Conservation (phyloP, 139 green algal genomes). For the Coelastrella sp. region DNA sequence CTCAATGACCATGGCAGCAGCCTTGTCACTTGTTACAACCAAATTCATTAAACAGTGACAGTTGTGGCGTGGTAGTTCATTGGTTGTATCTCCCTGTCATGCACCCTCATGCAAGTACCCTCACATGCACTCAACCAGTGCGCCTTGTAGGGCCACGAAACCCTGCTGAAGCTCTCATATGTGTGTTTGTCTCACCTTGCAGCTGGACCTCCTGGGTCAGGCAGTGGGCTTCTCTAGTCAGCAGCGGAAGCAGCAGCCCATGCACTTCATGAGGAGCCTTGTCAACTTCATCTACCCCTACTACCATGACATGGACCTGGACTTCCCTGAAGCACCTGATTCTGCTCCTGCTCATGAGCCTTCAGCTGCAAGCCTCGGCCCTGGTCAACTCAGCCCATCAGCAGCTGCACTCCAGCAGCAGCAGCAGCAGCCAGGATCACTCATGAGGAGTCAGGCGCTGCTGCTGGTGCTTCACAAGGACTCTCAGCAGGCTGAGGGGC, state of each 20-base stretch:
- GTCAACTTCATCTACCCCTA: background rate
- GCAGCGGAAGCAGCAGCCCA: background rate
- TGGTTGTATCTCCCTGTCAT: too few relatives aligned
- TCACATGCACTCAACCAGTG: too few relatives aligned
- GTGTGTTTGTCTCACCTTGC: background rate
- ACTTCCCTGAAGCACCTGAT: background rate
- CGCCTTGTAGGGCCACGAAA: too few relatives aligned
- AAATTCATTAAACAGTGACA: too few relatives aligned
- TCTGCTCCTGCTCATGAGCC: background rate
- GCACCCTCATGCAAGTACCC: too few relatives aligned
- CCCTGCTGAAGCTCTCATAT: too few relatives aligned
- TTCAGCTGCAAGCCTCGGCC: background rate
- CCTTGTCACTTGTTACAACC: too few relatives aligned
- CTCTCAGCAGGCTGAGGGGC: background rate
- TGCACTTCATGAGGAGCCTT: background rate
- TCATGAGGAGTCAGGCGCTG: background rate
- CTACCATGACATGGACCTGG: background rate
- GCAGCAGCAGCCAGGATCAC: background rate
- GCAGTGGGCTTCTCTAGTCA: background rate
- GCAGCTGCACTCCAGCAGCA: background rate
- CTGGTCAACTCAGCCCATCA: background rate
- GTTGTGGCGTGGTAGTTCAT: too few relatives aligned
- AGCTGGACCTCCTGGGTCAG: background rate
- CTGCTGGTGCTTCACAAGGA: background rate
- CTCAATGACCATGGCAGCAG: too few relatives aligned